phyloP scores from a whole-genome alignment of 78 protist genomes.

The Corallochytrium limacisporum region DNA sequence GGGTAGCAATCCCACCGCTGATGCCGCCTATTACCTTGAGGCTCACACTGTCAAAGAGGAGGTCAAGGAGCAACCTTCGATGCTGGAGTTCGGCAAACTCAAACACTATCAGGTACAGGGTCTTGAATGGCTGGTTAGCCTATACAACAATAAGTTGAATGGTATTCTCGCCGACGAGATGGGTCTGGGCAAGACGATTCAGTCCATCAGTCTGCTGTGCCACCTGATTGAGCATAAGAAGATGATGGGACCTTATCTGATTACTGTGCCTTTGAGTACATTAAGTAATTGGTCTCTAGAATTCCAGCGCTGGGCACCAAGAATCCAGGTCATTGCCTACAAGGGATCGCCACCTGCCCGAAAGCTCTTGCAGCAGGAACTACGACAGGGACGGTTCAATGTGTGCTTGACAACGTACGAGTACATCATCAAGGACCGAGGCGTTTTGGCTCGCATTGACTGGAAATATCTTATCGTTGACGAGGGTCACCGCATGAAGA shows the following conservation, averaged over 20 bases:
- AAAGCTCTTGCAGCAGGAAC: background rate
- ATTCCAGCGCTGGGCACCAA: constrained; percentile 65
- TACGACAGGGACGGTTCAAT: constrained; percentile 36
- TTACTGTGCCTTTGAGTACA: constrained; percentile 94
- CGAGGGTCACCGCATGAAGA: constrained; percentile 72
- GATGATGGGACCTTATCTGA: constrained; percentile 76
- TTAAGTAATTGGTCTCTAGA: constrained; percentile 92
- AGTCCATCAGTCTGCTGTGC: constrained; percentile 61
- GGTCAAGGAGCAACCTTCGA: constrained; percentile 1
- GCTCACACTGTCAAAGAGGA: background rate
- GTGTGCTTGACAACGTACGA: constrained; percentile 65
- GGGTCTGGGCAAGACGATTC: constrained; percentile 98
- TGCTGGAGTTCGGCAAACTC: constrained; percentile 13
- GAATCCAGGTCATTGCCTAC: constrained; percentile 30
- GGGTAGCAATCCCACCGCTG: too few relatives aligned
- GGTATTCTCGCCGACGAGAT: constrained; percentile 97
- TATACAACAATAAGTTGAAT: constrained; percentile 68
- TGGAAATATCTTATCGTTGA: constrained; percentile 66
- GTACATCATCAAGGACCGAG: constrained; percentile 29
- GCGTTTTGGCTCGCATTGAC: constrained; percentile 1
- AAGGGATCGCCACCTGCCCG: constrained; percentile 47
- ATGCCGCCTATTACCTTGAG: too few relatives aligned
- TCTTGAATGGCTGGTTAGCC: constrained; percentile 76
- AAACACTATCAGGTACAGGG: constrained; percentile 44
- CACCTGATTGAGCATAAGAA: constrained; percentile 41